phyloP scores from a whole-genome alignment of 257 asterid species.

The Nicotiana tomentosiformis region DNA sequence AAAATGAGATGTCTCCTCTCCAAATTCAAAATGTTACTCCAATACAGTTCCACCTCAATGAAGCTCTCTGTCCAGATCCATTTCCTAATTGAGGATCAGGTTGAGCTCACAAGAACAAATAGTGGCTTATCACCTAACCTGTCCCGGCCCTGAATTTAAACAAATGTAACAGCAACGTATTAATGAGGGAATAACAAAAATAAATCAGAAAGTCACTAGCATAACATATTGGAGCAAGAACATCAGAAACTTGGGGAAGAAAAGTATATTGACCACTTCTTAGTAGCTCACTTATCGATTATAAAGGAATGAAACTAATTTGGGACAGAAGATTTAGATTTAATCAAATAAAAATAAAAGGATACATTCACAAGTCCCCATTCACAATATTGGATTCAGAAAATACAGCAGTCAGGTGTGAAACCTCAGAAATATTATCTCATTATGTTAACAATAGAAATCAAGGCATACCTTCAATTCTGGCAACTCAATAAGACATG shows the following conservation, averaged over 20 bases:
- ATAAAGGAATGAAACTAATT: background rate
- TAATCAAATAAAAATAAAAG: background rate
- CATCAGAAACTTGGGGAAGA: background rate
- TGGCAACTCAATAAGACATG: conserved; percentile 79
- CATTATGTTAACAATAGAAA: background rate
- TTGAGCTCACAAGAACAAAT: conserved; percentile 69
- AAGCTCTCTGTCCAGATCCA: background rate
- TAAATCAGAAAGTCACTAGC: background rate
- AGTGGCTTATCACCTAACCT: conserved; percentile 57
- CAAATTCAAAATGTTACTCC: background rate
- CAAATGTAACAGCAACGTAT: conserved; percentile 7
- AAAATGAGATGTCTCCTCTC: background rate
- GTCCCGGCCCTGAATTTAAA: conserved; percentile 61
- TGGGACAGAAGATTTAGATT: background rate
- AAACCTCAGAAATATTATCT: background rate
- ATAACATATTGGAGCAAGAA: background rate
- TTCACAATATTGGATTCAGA: background rate
- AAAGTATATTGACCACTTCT: background rate
- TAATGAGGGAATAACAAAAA: background rate
- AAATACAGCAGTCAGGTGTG: background rate
- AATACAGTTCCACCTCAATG: background rate
- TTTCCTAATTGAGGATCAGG: background rate
- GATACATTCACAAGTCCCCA: background rate
- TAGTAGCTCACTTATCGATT: background rate
- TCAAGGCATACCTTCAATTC: conserved; percentile 62